phyloP scores from a whole-genome alignment of 495 filamentous ascomycete genomes.

The Stereocaulon alpinum region DNA sequence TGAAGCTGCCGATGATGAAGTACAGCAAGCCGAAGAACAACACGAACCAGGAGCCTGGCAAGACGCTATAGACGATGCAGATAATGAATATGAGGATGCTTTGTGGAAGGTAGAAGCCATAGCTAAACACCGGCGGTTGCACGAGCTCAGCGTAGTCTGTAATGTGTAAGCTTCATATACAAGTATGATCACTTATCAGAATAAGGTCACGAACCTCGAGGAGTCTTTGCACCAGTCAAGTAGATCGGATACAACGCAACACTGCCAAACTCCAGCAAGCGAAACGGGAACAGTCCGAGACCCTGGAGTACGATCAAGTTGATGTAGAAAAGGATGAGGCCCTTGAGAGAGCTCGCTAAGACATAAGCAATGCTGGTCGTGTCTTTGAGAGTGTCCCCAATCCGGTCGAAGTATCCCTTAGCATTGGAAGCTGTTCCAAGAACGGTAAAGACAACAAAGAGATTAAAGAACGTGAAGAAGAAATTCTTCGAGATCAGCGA shows the following conservation, averaged over 20 bases:
- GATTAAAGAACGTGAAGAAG: slow-evolving; percentile 99
- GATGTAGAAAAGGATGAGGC: slow-evolving; percentile 73
- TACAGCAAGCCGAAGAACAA: slow-evolving; percentile 77
- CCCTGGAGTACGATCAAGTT: slow-evolving; percentile 93
- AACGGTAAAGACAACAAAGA: slow-evolving; percentile 89
- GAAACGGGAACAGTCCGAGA: slow-evolving; percentile 83
- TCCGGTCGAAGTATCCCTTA: slow-evolving; percentile 50
- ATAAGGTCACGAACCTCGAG: slow-evolving; percentile 42
- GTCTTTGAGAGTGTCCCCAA: slow-evolving; percentile 65
- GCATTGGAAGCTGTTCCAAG: slow-evolving; percentile 71
- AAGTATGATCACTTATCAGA: background rate
- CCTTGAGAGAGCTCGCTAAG: slow-evolving; percentile 64
- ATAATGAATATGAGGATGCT: slow-evolving; percentile 87
- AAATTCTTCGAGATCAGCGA: slow-evolving; percentile 97
- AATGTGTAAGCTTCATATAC: background rate
- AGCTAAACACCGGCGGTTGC: slow-evolving; percentile 81
- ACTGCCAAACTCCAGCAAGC: slow-evolving; percentile 81
- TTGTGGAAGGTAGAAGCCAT: slow-evolving; percentile 90
- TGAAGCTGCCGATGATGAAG: slow-evolving; percentile 81
- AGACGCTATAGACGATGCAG: slow-evolving; percentile 86
- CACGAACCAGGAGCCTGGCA: slow-evolving; percentile 72
- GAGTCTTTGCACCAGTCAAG: slow-evolving; percentile 71
- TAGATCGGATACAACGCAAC: slow-evolving; percentile 75
- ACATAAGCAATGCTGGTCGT: slow-evolving; percentile 65
- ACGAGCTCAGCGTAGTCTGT: slow-evolving; percentile 73